Base-by-base conservation (phyloP, 345 rosid genomes). In the Tarenaya hassleriana region DNA sequence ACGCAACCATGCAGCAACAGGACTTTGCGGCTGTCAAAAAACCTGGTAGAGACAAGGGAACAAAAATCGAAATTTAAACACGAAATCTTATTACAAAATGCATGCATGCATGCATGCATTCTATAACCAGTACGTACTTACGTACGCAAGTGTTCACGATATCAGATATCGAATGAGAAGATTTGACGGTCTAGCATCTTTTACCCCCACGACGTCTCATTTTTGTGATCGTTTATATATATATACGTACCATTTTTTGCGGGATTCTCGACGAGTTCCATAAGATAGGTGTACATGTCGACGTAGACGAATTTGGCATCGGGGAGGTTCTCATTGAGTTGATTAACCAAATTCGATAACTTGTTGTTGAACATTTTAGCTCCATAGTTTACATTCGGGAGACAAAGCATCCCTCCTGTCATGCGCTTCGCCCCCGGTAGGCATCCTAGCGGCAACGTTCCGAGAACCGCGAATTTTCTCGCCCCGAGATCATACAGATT, bases 371-470 rank as follows among this genome's bases (percentile, higher is more conserved):
- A 64, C 20, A 64, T 1, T 42, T 11, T 55, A 16, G 63, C 63
- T 18, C 33, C 69, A 39, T 12, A 4, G 45, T 56, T 64, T 7
- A 47, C 52, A 4, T 20, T 1, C 5, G 55, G 44, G 32, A 49
- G 50, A 50, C 69, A 64, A 18, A 40, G 15, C 17, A 33, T 12
- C 34, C 32, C 11, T 10, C 21, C 61, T 3, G 0, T 0, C 16
- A 7, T 3, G 39, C 52, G 48, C 57, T 43, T 59, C 1, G 57
- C 51, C 7, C 64, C 63, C 38, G 70, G 70, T 24, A 60, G 19
- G 45, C 70, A 66, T 1, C 70, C 70, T 46, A 66, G 0, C 3
- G 70, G 70, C 7, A 58, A 10, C 11, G 53, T 63, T 50, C 68
- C 63, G 42, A 62, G 0, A 39, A 68, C 68, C 39, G 58, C 68